Conservation (phyloP, 2,329 filamentous ascomycete genomes). For the Drechslerella dactyloides region DNA sequence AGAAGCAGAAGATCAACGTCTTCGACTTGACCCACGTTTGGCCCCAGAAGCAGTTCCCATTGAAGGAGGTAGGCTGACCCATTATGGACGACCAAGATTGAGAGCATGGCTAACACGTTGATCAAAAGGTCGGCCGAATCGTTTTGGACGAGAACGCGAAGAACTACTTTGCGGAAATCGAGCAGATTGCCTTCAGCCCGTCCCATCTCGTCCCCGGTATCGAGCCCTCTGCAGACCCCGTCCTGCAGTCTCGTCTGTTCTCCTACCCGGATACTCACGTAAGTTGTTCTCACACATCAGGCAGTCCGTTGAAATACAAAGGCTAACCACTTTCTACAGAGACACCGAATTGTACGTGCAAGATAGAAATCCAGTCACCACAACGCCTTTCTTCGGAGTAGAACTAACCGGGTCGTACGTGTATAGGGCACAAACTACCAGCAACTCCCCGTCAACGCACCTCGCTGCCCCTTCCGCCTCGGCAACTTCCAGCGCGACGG, state of each 20-base stretch:
- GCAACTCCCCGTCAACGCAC: slow-evolving; percentile 63
- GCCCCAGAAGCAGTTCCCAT: slow-evolving; percentile 63
- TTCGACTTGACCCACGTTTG: slow-evolving; percentile 67
- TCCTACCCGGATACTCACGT: slow-evolving; percentile 71
- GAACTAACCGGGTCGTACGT: too few species aligned
- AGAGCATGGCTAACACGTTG: not conserved
- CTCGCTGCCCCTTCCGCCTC: slow-evolving; percentile 57
- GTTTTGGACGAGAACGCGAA: slow-evolving; percentile 64
- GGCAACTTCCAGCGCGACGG: slow-evolving; percentile 75
- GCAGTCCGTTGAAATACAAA: not conserved
- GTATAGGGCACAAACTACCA: slow-evolving; percentile 67
- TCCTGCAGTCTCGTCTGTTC: slow-evolving; percentile 73
- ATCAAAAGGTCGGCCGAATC: slow-evolving; percentile 61
- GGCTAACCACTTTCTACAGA: slow-evolving; percentile 23
- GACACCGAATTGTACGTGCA: slow-evolving; percentile 47
- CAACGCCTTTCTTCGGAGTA: too few species aligned
- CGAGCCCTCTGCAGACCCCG: slow-evolving; percentile 73
- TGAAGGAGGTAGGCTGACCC: slow-evolving; percentile 56
- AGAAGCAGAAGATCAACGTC: slow-evolving; percentile 59
- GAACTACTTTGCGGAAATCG: slow-evolving; percentile 73
- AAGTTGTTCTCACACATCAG: slow-evolving; percentile 8
- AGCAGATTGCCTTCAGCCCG: slow-evolving; percentile 73
- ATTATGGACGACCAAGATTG: not conserved
- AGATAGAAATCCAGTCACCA: too few species aligned
- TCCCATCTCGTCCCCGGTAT: slow-evolving; percentile 71